A percentile compares a stretch with the other conserved stretches of the same genome.
These are phyloP conservation scores for Colletotrichum sp. DNA, from an alignment of 2,329 filamentous ascomycete genomes.

Conservation along the genomic window DNA sequence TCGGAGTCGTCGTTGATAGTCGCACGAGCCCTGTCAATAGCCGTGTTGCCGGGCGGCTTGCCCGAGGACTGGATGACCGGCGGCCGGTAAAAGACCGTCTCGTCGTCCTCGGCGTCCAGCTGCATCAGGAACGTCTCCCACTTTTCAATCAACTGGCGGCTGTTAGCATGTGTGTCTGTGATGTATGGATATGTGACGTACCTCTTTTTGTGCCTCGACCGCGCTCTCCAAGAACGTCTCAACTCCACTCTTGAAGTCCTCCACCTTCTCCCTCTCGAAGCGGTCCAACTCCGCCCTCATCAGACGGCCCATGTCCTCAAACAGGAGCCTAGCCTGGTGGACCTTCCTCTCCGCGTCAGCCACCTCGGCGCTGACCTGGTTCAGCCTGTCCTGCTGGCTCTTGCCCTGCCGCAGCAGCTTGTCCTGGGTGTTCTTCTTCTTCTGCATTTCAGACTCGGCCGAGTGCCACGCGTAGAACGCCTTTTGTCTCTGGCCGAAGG, in stretches of 20 bases:
- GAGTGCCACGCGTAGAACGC: slow-evolving; percentile 94
- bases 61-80: slow-evolving; percentile 59
- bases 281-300: slow-evolving; percentile 91
- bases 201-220: slow-evolving; percentile 98
- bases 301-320: slow-evolving; percentile 95
- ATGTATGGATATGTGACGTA: slow-evolving; percentile 42
- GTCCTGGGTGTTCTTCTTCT: slow-evolving; percentile 87
- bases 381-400: slow-evolving; percentile 93
- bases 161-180: not conserved
- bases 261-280: slow-evolving; percentile 97
- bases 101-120: slow-evolving; percentile 91
- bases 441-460: slow-evolving; percentile 88
- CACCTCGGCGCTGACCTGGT: slow-evolving; percentile 91
- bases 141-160: slow-evolving; percentile 72
- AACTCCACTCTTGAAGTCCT: slow-evolving; percentile 97
- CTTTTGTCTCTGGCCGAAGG: slow-evolving; percentile 92
- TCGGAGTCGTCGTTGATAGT: slow-evolving; percentile 67
- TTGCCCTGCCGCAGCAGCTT: slow-evolving; percentile 95
- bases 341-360: slow-evolving; percentile 94
- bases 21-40: slow-evolving; percentile 63
- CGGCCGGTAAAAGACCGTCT: slow-evolving; percentile 68
- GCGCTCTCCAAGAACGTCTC: slow-evolving; percentile 98
- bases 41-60: slow-evolving; percentile 61
- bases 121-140: slow-evolving; percentile 99
- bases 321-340: slow-evolving; percentile 86